Evolutionary conservation across 352 stramenopile species (phyloP).

Genomic region (Globisporangium camurandrum): DNA sequence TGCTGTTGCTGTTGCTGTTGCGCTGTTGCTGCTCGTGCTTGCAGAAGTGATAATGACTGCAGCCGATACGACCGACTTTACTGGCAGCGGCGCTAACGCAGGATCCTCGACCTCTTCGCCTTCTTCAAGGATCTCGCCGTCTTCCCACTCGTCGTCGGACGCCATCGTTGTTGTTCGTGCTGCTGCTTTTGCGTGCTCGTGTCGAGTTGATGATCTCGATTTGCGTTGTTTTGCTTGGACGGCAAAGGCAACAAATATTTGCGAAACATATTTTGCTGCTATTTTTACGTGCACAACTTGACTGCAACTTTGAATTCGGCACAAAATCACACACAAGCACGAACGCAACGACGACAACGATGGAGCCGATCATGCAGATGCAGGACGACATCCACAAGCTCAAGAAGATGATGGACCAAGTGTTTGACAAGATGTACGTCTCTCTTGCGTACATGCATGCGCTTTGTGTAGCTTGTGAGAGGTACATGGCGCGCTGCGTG

Average conservation of each 20-base stretch:
- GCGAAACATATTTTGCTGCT: too few relatives aligned
- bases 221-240: too few relatives aligned
- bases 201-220: too few relatives aligned
- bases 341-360: slow-evolving; percentile 17
- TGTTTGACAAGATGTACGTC: slow-evolving; percentile 81
- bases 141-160: slow-evolving; percentile 47
- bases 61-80: slow-evolving; percentile 5
- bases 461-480: too few relatives aligned
- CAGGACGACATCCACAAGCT: slow-evolving; percentile 89
- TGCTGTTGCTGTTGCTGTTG: neutral
- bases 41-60: slow-evolving; percentile 3
- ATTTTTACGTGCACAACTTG: too few relatives aligned
- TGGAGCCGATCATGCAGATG: slow-evolving; percentile 89
- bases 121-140: slow-evolving; percentile 70
- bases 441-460: neutral
- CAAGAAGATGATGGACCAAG: slow-evolving; percentile 87
- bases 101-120: slow-evolving; percentile 29
- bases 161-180: slow-evolving; percentile 5
- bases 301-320: too few relatives aligned
- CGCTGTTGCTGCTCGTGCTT: slow-evolving; percentile 1
- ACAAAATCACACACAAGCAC: too few relatives aligned
- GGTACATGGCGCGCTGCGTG: neutral
- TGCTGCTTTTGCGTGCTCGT: neutral
- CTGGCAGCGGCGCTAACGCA: slow-evolving; percentile 9
- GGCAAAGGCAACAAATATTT: too few relatives aligned